Conservation (phyloP, 1,284 basidiomycete species). For the Trametes pubescens region DNA sequence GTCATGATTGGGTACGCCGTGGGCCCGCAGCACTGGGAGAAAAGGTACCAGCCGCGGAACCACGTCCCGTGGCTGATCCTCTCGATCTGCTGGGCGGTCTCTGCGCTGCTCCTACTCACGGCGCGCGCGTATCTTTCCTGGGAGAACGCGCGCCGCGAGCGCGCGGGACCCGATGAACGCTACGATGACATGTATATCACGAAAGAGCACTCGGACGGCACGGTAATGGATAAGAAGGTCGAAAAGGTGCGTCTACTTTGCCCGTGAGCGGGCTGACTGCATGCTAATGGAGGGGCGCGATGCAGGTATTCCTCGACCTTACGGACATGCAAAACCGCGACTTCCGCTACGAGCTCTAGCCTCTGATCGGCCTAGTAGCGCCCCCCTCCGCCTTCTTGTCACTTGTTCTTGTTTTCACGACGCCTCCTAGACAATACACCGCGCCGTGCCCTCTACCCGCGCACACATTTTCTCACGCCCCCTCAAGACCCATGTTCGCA, state of each 20-base stretch:
- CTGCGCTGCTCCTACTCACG: slow-evolving; percentile 56
- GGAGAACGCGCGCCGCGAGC: slow-evolving; percentile 73
- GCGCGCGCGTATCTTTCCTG: slow-evolving; percentile 65
- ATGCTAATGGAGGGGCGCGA: no score
- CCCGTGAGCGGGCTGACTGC: slow-evolving; percentile 12
- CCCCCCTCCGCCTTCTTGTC: not conserved
- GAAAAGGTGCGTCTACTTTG: slow-evolving; percentile 41
- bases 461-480: not conserved
- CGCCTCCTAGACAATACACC: not conserved
- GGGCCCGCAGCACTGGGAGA: slow-evolving; percentile 82
- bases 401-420: not conserved
- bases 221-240: slow-evolving; percentile 43
- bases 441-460: no score
- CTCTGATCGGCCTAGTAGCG: no score
- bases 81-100: slow-evolving; percentile 59
- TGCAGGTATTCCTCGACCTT: slow-evolving; percentile 70
- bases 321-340: slow-evolving; percentile 72
- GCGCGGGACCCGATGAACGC: slow-evolving; percentile 58
- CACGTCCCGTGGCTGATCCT: slow-evolving; percentile 76
- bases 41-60: slow-evolving; percentile 71
- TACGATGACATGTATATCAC: slow-evolving; percentile 74
- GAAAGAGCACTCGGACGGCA: slow-evolving; percentile 56
- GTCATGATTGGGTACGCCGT: slow-evolving; percentile 76
- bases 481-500: not conserved
- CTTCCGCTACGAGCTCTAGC: slow-evolving; percentile 61